phyloP scores from a whole-genome alignment of 345 rosid species.

The Eucalyptus tenuipes region DNA sequence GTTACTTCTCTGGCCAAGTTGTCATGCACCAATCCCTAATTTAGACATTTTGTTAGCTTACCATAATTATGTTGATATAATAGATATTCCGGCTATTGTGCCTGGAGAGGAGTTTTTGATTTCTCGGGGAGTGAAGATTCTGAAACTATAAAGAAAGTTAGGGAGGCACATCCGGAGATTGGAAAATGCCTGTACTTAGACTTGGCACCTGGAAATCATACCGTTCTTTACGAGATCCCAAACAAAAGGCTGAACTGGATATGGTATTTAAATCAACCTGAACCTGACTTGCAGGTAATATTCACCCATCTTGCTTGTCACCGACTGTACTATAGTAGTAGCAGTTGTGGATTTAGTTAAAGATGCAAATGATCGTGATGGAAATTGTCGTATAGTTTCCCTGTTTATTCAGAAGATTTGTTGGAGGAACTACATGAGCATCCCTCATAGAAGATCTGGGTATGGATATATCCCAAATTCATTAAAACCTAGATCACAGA shows the following conservation, averaged over 20 bases:
- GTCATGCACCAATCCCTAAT: not conserved
- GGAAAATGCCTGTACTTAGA: conserved; percentile 58
- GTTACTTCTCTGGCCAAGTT: not conserved
- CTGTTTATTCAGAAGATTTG: not conserved
- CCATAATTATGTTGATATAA: not conserved
- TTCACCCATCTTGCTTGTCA: not conserved
- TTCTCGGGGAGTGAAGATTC: conserved; percentile 40
- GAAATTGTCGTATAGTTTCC: not conserved
- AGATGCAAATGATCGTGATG: not conserved
- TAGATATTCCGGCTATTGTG: conserved; percentile 76
- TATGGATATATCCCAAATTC: not conserved
- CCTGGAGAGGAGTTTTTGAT: conserved; percentile 72
- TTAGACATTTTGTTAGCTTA: not conserved
- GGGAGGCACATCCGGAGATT: conserved; percentile 38
- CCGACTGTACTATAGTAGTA: not conserved
- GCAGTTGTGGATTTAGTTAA: not conserved
- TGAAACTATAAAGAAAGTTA: conserved; percentile 23
- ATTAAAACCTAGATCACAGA: not conserved
- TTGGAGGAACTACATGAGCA: not conserved
- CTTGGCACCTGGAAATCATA: conserved; percentile 27
- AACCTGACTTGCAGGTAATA: conserved; percentile 53
- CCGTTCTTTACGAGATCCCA: conserved; percentile 44
- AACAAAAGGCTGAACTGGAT: conserved; percentile 60
- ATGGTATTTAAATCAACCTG: conserved; percentile 62
- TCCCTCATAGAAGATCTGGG: not conserved